Evolutionary conservation across 805 yeast species (phyloP), one percentile per base, ranked within the genome.

Genomic region (Spathaspora boniae): DNA sequence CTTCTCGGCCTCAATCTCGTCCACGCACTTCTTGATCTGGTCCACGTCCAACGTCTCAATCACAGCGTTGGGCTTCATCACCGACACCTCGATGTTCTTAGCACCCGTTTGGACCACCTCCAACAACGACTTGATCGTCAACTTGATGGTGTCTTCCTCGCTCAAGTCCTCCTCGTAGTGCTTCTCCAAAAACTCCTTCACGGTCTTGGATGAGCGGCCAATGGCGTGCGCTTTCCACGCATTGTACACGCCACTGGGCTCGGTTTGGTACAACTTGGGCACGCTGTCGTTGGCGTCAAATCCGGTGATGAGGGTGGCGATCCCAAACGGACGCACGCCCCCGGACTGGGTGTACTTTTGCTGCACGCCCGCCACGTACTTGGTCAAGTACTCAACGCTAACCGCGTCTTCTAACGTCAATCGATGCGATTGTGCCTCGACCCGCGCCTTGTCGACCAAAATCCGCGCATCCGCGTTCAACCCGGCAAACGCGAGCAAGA

Each of bases 71-170:
- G 96, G 85, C 43, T 76, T 78, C 76, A 91, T 78, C 25, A 93
- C 81, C 4, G 94, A 84, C 33, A 93, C 80, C 64, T 93, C 98
- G 55, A 93, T 89, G 61, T 93, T 93, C 58, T 86, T 86, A 29
- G 97, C 94, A 27, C 98, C 98, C 2, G 97, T 89, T 67, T 93
- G 98, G 16, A 93, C 98, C 33, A 93, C 97, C 61, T 93, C 98
- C 50, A 93, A 72, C 49, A 93, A 70, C 12, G 95, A 80, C 66
- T 85, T 86, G 33, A 93, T 79, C 2, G 97, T 79, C 52, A 93
- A 78, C 48, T 78, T 78, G 37, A 89, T 70, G 16, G 96, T 82
- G 25, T 77, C 82, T 23, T 78, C 78, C 44, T 80, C 86, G 34
- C 73, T 68, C 58, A 75, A 56, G 36, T 76, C 80, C 63, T 80